Percentiles rank a stretch among this genome's conserved stretches.
phyloP scores from a whole-genome alignment of 2,329 filamentous ascomycete genomes.

The Rhinocladiella mackenziei region DNA sequence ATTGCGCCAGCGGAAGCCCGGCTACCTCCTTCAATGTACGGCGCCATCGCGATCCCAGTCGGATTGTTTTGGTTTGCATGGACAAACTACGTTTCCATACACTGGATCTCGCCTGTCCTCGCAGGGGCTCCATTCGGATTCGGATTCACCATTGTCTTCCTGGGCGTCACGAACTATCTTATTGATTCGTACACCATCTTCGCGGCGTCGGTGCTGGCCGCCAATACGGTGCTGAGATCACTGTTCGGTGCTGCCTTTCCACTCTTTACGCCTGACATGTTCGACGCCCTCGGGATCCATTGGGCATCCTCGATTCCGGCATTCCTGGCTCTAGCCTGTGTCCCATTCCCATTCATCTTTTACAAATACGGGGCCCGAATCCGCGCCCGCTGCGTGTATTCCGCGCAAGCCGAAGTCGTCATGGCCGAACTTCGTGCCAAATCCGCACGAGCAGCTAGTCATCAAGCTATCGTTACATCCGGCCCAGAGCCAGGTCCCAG shows the following conservation, averaged over 20 bases:
- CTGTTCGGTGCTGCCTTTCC: constrained; percentile 75
- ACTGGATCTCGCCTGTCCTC: constrained; percentile 52
- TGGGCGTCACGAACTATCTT: constrained; percentile 38
- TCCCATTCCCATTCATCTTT: constrained; percentile 72
- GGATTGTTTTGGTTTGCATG: constrained; percentile 67
- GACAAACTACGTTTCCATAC: constrained; percentile 56
- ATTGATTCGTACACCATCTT: constrained; percentile 67
- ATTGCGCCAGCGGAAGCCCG: constrained; percentile 64
- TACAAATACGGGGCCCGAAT: constrained; percentile 61
- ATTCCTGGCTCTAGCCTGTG: constrained; percentile 67
- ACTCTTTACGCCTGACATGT: constrained; percentile 59
- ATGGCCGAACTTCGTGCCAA: constrained; percentile 25
- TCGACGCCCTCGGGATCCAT: constrained; percentile 60
- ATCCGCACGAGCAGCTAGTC: constrained; percentile 5
- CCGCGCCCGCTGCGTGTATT: constrained; percentile 22
- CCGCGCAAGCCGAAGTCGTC: constrained; percentile 24
- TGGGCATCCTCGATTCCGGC: constrained; percentile 72
- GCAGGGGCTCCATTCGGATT: constrained; percentile 54
- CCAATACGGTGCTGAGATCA: constrained; percentile 75
- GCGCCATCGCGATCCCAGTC: constrained; percentile 58
- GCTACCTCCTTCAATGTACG: constrained; percentile 59
- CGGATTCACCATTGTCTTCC: constrained; percentile 48
- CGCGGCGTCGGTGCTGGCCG: constrained; percentile 69
- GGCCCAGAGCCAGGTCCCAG: background rate
- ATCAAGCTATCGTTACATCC: too few species aligned